phyloP scores from a whole-genome alignment of 805 yeast species.

The Kazachstania martiniae region DNA sequence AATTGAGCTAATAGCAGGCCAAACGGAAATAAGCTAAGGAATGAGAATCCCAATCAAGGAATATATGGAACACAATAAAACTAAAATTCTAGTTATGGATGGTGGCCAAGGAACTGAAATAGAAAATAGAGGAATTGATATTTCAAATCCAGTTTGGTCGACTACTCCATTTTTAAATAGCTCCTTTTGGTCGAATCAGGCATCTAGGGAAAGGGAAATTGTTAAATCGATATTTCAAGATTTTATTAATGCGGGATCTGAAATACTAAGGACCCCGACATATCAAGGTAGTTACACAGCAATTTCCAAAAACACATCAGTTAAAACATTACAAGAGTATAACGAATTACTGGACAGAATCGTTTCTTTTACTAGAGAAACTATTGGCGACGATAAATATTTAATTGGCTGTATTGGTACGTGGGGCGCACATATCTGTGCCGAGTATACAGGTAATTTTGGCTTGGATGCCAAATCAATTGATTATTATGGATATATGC shows the following conservation, averaged over 20 bases:
- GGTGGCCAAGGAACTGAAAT: slow-evolving; percentile 60
- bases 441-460: slow-evolving; percentile 67
- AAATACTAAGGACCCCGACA: slow-evolving; percentile 42
- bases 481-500: slow-evolving; percentile 24
- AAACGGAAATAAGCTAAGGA: no score
- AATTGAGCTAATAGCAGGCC: no score
- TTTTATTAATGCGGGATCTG: slow-evolving; percentile 44
- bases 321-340: slow-evolving; percentile 12
- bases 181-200: slow-evolving; percentile 12
- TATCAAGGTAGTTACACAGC: slow-evolving; percentile 43
- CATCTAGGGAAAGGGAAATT: slow-evolving; percentile 28
- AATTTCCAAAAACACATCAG: slow-evolving; percentile 26
- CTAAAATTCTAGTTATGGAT: slow-evolving; percentile 29
- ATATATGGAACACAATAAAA: slow-evolving; percentile 4
- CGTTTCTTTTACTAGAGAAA: slow-evolving; percentile 9
- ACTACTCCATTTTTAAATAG: slow-evolving; percentile 36
- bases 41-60: slow-evolving; percentile 2
- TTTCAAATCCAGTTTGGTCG: slow-evolving; percentile 50
- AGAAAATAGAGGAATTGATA: slow-evolving; percentile 36
- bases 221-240: slow-evolving; percentile 38
- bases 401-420: slow-evolving; percentile 59
- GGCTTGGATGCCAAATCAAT: slow-evolving; percentile 20
- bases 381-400: slow-evolving; percentile 14
- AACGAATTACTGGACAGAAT: slow-evolving; percentile 12
- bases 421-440: slow-evolving; percentile 56